A percentile compares a stretch with the other conserved stretches of the same genome.
Evolutionary conservation across 768 basidiomycete species (phyloP).

Genomic region (Zangia roseola): DNA sequence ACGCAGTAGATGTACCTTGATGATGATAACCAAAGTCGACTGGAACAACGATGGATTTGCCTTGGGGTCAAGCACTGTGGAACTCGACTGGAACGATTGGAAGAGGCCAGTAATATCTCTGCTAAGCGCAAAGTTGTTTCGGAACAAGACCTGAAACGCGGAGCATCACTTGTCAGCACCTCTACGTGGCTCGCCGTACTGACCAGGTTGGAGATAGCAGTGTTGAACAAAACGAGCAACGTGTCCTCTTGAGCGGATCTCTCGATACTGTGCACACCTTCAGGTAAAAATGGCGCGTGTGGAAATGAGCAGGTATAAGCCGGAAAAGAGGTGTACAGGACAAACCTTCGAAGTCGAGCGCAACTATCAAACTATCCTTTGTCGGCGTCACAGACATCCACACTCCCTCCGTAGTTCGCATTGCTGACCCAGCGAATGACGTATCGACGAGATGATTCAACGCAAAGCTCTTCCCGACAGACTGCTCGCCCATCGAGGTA

Average conservation of each 20-base stretch:
- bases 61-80: constrained; percentile 55
- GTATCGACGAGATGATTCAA: constrained; percentile 63
- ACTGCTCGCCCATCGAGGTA: constrained; percentile 69
- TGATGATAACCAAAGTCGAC: constrained; percentile 59
- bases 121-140: constrained; percentile 63
- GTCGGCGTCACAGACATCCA: constrained; percentile 71
- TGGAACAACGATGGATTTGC: constrained; percentile 58
- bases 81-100: constrained; percentile 60
- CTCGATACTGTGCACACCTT: constrained; percentile 63
- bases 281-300: neutral
- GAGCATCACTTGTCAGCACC: neutral
- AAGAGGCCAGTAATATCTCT: constrained; percentile 61
- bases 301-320: neutral
- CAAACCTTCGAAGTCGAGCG: constrained; percentile 63
- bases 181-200: constrained; percentile 29
- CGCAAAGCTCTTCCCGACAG: constrained; percentile 59
- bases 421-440: constrained; percentile 64
- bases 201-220: constrained; percentile 63
- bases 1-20: constrained; percentile 42
- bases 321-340: neutral
- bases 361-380: constrained; percentile 49
- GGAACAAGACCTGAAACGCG: constrained; percentile 52
- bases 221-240: constrained; percentile 61
- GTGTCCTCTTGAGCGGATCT: constrained; percentile 63
- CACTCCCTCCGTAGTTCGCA: constrained; percentile 67